phyloP scores from a whole-genome alignment of 495 filamentous ascomycete species.

The Penicillium riverlandense region DNA sequence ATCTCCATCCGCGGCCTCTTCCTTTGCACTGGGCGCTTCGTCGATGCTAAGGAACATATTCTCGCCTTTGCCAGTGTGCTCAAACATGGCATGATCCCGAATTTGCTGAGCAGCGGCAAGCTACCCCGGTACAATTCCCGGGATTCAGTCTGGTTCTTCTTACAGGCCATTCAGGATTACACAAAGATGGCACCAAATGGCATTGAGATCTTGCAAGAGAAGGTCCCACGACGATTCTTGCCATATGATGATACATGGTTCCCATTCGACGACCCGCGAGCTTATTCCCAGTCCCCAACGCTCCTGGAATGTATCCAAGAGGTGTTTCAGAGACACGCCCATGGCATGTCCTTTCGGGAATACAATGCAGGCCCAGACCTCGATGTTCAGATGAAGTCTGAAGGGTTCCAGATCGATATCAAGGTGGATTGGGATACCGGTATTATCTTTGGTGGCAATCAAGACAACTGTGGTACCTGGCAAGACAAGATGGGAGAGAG shows the following conservation, averaged over 20 bases:
- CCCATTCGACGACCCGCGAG: conserved; percentile 65
- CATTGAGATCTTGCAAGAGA: conserved; percentile 62
- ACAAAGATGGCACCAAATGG: conserved; percentile 77
- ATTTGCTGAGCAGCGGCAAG: conserved; percentile 78
- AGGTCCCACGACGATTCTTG: conserved; percentile 78
- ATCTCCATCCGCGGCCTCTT: conserved; percentile 89
- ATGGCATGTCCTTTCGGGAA: conserved; percentile 84
- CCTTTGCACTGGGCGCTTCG: conserved; percentile 79
- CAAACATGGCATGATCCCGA: conserved; percentile 98
- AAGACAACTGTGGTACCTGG: conserved; percentile 96
- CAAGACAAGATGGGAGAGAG: conserved; percentile 99
- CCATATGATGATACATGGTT: conserved; percentile 97
- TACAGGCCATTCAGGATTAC: conserved; percentile 94
- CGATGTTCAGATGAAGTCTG: conserved; percentile 87
- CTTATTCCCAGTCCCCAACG: conserved; percentile 75
- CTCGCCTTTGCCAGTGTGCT: conserved; percentile 92
- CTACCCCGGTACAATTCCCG: conserved; percentile 94
- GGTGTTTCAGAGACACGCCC: conserved; percentile 82
- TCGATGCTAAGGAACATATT: conserved; percentile 88
- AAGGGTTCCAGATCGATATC: conserved; percentile 87
- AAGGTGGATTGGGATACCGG: conserved; percentile 90
- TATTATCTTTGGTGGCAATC: conserved; percentile 88
- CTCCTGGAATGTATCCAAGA: conserved; percentile 90
- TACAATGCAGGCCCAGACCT: conserved; percentile 84
- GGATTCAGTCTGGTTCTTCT: conserved; percentile 95